These are phyloP conservation scores for Parascedosporium putredinis DNA, from an alignment of 2,329 filamentous ascomycete genomes.

Conservation along the genomic window DNA sequence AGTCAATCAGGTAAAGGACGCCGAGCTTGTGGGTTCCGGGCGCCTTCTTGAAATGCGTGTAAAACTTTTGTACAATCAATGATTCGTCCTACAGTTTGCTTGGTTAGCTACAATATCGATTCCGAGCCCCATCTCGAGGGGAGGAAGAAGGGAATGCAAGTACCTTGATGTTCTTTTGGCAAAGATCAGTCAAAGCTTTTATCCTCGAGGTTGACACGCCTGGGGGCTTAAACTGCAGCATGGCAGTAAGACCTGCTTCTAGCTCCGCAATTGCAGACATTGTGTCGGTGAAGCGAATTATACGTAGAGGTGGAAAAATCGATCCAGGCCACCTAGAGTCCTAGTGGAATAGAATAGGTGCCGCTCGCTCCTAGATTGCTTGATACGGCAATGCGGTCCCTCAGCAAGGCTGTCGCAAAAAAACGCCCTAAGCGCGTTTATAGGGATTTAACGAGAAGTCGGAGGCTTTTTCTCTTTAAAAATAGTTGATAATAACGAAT, in stretches of 20 bases:
- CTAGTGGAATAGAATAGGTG: too few species aligned
- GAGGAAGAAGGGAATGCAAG: conserved; percentile 10
- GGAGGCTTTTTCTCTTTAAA: too few species aligned
- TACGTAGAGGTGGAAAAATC: neutral
- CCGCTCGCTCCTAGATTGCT: neutral
- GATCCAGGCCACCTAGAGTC: too few species aligned
- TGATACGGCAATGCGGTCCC: too few species aligned
- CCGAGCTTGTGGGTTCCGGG: conserved; percentile 94
- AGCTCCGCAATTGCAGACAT: conserved; percentile 72
- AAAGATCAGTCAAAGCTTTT: conserved; percentile 73
- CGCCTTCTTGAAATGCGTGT: conserved; percentile 93
- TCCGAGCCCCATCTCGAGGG: too few species aligned
- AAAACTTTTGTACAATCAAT: conserved; percentile 89
- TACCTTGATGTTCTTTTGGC: conserved; percentile 86
- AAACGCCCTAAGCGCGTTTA: too few species aligned
- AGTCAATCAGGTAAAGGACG: conserved; percentile 99
- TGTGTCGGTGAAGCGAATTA: neutral
- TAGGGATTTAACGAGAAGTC: too few species aligned
- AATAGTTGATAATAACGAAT: too few species aligned
- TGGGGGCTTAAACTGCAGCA: conserved; percentile 83
- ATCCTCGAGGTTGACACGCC: conserved; percentile 93
- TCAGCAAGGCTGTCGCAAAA: too few species aligned
- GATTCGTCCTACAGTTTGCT: conserved; percentile 65
- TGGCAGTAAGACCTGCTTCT: conserved; percentile 80
- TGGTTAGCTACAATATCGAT: neutral